Percentiles rank a stretch among this genome's conserved stretches.
Conservation (phyloP, 2,329 filamentous ascomycete species). For the Dryadomyces quercivorus region DNA sequence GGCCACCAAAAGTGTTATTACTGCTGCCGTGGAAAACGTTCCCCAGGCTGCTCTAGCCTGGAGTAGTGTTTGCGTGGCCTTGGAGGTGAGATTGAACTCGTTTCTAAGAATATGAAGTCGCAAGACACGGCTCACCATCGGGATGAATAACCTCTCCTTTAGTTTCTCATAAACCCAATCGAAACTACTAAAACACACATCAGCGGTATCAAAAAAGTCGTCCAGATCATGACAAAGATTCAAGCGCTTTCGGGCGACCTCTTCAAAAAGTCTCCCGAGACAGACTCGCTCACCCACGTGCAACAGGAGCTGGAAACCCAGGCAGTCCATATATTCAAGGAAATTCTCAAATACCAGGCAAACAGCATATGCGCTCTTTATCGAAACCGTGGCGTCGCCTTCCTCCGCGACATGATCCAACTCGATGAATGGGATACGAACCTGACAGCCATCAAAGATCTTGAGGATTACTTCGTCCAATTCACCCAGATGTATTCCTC, state of each 20-base stretch:
- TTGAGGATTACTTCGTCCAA: conserved; percentile 12
- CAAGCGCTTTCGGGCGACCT: conserved; percentile 15
- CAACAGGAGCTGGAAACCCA: conserved; percentile 12
- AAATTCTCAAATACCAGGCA: conserved; percentile 27
- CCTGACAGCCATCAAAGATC: conserved; percentile 17
- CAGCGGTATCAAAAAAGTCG: conserved; percentile 22
- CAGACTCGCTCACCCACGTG: not conserved
- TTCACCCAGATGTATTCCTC: not conserved
- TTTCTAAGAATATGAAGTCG: not conserved
- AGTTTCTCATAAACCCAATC: conserved; percentile 21
- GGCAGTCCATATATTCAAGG: conserved; percentile 24
- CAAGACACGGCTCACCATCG: too few species aligned
- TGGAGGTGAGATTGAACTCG: conserved; percentile 17
- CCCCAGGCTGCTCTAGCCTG: conserved; percentile 25
- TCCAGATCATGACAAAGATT: conserved; percentile 27
- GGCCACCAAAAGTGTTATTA: conserved; percentile 15
- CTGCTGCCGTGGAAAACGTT: conserved; percentile 15
- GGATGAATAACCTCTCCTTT: too few species aligned
- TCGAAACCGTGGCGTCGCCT: conserved; percentile 15
- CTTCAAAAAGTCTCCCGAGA: not conserved
- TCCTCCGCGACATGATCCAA: conserved; percentile 18
- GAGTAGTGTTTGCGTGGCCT: conserved; percentile 21
- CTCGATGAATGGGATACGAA: conserved; percentile 23
- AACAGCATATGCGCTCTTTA: conserved; percentile 26
- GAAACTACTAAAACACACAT: conserved; percentile 18